Base-by-base conservation (phyloP, 2,329 filamentous ascomycete genomes). In the Pezicula neosporulosa region DNA sequence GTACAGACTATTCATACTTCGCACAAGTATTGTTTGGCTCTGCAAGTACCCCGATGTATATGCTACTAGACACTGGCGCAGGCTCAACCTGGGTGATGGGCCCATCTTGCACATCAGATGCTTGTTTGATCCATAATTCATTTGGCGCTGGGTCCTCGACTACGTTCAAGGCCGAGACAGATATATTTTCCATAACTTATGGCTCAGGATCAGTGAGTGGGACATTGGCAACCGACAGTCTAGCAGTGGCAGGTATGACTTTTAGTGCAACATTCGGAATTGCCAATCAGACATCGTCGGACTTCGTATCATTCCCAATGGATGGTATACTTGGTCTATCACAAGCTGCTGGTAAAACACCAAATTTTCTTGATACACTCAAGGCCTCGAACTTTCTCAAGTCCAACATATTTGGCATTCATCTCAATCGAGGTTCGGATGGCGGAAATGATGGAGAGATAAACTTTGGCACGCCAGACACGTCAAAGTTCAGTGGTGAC, bases 271-370 rank as follows among this genome's bases (percentile, higher is more conserved):
- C 81, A 3, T 89, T 96, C 62, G 91, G 91, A 4, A 70, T 92
- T 53, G 89, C 87, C 19, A 80, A 78, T 33, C 78, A 78, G 21
- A 88, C 88, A 2, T 90, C 89, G 1, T 70, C 82, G 47, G 85
- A 94, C 56, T 96, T 96, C 67, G 70, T 74, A 27, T 78, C 80
- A 48, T 96, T 93, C 61, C 87, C 89, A 1, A 91, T 96, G 68
- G 91, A 96, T 66, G 91, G 91, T 21, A 95, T 96, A 45, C 72
- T 96, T 3, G 91, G 90, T 4, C 72, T 96, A 21, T 87, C 88
- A 15, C 83, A 85, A 60, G 78, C 78, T 54, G 16, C 28, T 36
- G 43, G 47, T 9, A 72, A 76, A 10, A 79, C 78, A 3, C 80
- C 87, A 18, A 89, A 84, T 42, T 85, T 94, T 60, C 75, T 94